Conservation (phyloP, 73 alveolate species). For the Tetrahymena thermophila region DNA sequence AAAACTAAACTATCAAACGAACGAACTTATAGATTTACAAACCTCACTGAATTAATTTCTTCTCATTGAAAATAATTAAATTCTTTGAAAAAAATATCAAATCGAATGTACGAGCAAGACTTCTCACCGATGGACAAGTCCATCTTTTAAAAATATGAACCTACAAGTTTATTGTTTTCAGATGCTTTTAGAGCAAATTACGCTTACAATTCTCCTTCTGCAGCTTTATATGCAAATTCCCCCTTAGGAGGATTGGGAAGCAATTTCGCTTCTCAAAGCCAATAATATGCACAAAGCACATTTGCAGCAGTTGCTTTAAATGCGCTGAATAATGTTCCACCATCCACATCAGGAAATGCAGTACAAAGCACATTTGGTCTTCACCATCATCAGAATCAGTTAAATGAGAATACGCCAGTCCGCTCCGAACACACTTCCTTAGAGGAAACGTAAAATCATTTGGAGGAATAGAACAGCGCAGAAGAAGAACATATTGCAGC, state of each 20-base stretch:
- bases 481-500: constrained; percentile 1
- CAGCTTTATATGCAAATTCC: not conserved
- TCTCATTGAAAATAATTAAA: not conserved
- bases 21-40: not conserved
- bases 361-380: not conserved
- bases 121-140: not conserved
- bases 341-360: not conserved
- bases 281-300: not conserved
- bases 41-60: not conserved
- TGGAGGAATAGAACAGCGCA: constrained; percentile 1
- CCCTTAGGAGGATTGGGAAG: not conserved
- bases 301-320: not conserved
- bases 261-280: not conserved
- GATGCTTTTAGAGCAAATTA: not conserved
- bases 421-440: not conserved
- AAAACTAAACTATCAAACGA: not conserved
- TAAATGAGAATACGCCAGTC: not conserved
- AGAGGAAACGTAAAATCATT: constrained; percentile 1
- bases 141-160: not conserved
- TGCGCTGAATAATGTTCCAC: not conserved
- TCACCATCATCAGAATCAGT: not conserved
- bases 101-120: not conserved
- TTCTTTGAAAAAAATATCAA: not conserved
- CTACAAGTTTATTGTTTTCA: not conserved
- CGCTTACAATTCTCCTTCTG: not conserved